A percentile compares a stretch with the other conserved stretches of the same genome.
Conservation (phyloP, 2,329 filamentous ascomycete species). For the Teratosphaeria epicoccoides region DNA sequence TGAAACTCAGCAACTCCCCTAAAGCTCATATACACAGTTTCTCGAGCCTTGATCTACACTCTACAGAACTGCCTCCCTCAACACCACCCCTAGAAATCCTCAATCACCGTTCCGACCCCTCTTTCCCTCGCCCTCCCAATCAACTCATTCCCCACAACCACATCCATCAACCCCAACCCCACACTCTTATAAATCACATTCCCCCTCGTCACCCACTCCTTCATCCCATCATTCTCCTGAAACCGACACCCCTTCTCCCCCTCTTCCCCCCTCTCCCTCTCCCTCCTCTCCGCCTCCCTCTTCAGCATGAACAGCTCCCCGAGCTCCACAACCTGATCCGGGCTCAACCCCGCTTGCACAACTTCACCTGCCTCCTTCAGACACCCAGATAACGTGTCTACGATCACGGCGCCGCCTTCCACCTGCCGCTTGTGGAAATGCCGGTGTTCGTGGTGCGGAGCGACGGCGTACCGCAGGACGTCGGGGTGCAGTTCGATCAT, state of each 20-base stretch:
- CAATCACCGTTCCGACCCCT: slow-evolving; percentile 45
- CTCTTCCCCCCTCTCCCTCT: slow-evolving; percentile 18
- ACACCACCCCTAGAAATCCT: slow-evolving; percentile 26
- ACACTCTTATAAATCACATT: slow-evolving; percentile 63
- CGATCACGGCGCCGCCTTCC: slow-evolving; percentile 50
- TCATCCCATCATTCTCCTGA: slow-evolving; percentile 32
- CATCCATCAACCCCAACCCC: slow-evolving; percentile 57
- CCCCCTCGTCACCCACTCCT: slow-evolving; percentile 49
- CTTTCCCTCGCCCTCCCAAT: slow-evolving; percentile 45
- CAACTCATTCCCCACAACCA: slow-evolving; percentile 51
- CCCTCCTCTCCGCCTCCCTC: slow-evolving; percentile 36
- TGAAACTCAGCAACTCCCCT: too few species aligned
- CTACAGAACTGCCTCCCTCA: too few species aligned
- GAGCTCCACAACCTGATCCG: slow-evolving; percentile 72
- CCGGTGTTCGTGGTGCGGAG: slow-evolving; percentile 38
- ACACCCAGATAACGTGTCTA: slow-evolving; percentile 64
- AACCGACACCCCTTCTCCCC: slow-evolving; percentile 19
- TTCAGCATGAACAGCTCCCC: slow-evolving; percentile 66
- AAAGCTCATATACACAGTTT: too few species aligned
- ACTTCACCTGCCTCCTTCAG: slow-evolving; percentile 80
- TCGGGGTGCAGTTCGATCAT: slow-evolving; percentile 80
- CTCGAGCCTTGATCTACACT: too few species aligned
- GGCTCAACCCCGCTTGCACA: slow-evolving; percentile 61
- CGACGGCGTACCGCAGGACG: slow-evolving; percentile 55
- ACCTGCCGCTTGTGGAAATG: slow-evolving; percentile 57